Percentiles rank a stretch among this genome's conserved stretches.
phyloP scores from a whole-genome alignment of 2,329 filamentous ascomycete genomes.

The Orbilia oligospora region DNA sequence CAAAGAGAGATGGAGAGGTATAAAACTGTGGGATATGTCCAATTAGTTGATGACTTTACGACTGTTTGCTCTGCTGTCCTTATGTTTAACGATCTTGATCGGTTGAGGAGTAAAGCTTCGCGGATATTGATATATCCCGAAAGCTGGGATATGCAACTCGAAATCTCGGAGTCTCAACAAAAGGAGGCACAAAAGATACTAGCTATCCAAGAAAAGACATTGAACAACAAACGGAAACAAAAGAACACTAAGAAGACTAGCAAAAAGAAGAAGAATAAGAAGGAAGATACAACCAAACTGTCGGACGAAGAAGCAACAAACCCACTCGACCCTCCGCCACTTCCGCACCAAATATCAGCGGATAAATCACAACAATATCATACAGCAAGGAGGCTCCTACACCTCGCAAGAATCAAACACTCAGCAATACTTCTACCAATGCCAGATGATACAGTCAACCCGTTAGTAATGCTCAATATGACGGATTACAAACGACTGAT shows the following conservation, averaged over 20 bases:
- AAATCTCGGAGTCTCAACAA: constrained; percentile 27
- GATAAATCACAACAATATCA: constrained; percentile 32
- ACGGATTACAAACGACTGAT: constrained; percentile 60
- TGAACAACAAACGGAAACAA: constrained; percentile 1
- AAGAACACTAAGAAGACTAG: not conserved
- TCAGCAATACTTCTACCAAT: constrained; percentile 27
- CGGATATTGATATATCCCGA: constrained; percentile 62
- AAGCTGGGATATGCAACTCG: constrained; percentile 61
- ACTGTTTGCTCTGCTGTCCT: constrained; percentile 61
- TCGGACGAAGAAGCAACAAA: constrained; percentile 1
- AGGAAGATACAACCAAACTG: not conserved
- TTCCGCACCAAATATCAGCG: not conserved
- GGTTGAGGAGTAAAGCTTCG: constrained; percentile 57
- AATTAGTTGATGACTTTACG: constrained; percentile 53
- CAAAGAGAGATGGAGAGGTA: constrained; percentile 24
- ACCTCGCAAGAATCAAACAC: constrained; percentile 61
- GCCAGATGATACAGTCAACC: constrained; percentile 31
- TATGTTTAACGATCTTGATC: constrained; percentile 61
- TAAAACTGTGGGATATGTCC: constrained; percentile 56
- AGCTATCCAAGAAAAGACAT: constrained; percentile 14
- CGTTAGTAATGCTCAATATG: constrained; percentile 60
- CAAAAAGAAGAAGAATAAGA: not conserved
- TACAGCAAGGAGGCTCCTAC: constrained; percentile 61
- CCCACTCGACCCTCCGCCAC: constrained; percentile 33
- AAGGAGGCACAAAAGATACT: constrained; percentile 16